Base-by-base conservation (phyloP, 768 basidiomycete genomes). In the Trametes sanguinea region DNA sequence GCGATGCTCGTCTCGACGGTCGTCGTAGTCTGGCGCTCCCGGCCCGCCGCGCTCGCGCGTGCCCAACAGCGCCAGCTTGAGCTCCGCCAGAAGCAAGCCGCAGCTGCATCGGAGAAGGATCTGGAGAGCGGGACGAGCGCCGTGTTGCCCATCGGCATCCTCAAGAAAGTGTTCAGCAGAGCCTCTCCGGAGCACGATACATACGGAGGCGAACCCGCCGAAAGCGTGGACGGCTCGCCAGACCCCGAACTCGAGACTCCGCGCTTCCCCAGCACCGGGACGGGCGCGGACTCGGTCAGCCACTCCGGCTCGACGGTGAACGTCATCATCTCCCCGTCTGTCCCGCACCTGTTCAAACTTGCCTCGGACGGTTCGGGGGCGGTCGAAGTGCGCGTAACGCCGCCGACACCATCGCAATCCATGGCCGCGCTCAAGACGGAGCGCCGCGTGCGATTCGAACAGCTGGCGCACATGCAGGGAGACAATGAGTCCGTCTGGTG, bases 321-420 rank as follows among this genome's bases (percentile, higher is more conserved):
- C 53, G 60, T 62, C 22, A 54, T 60, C 53, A 55, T 67, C 43
- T 61, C 65, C 33, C 65, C 61, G 27, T 66, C 65, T 11, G 22
- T 35, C 11, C 65, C 65, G 48, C 61, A 61, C 47, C 22, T 62
- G 27, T 62, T 62, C 57, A 51, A 52, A 54, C 32, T 66, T 61
- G 62, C 60, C 37, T 43, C 57, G 33, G 57, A 59, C 40, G 60
- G 59, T 51, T 51, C 58, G 10, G 47, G 45, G 11, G 55, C 33
- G 22, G 45, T 61, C 44, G 66, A 61, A 14, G 63, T 67, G 16
- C 66, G 66, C 57, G 63, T 67, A 8, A 67, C 66, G 27, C 66
- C 66, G 8, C 66, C 66, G 37, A 64, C 66, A 40, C 66, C 66
- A 4, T 59, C 57, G 2, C 57, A 59, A 7, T 59, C 57, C 6